Base-by-base conservation (phyloP, 805 yeast species). In the Blastobotrys mokoenaii region DNA sequence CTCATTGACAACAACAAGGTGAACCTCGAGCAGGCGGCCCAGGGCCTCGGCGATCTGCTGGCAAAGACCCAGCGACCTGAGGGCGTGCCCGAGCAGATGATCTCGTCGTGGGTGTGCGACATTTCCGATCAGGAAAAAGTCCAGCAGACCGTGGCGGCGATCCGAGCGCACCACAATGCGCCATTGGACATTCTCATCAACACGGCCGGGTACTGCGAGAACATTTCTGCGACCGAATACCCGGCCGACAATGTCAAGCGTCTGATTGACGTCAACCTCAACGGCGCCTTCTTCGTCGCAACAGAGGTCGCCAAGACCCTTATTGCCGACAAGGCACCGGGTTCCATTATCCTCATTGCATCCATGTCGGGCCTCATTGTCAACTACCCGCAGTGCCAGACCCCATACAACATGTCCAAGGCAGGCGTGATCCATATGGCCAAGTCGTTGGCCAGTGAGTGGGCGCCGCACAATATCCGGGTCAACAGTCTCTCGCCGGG, bases 311-410 rank as follows among this genome's bases (percentile, higher is more conserved):
- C 88, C 41, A 76, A 75, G 59, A 80, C 82, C 2, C 70, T 82
- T 53, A 80, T 79, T 51, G 72, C 67, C 41, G 73, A 54, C 40
- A 45, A 46, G 37, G 38, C 81, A 10, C 67, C 67, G 44, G 96
- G 96, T 32, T 81, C 94, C 2, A 71, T 88, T 55, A 77, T 87
- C 52, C 72, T 84, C 61, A 84, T 95, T 2, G 88, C 94, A 2
- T 84, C 95, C 37, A 87, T 87, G 84, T 82, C 90, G 20, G 96
- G 84, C 4, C 84, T 79, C 64, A 81, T 88, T 54, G 88, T 79
- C 54, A 87, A 87, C 65, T 76, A 79, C 46, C 96, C 96, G 20
- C 90, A 87, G 64, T 71, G 77, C 54, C 96, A 87, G 67, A 73
- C 78, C 51, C 84, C 84, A 55, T 84, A 84, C 73, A 84, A 84